These are phyloP conservation scores for Allium fistulosum DNA, from an alignment of 106 monocot species.

Conservation along the genomic window DNA sequence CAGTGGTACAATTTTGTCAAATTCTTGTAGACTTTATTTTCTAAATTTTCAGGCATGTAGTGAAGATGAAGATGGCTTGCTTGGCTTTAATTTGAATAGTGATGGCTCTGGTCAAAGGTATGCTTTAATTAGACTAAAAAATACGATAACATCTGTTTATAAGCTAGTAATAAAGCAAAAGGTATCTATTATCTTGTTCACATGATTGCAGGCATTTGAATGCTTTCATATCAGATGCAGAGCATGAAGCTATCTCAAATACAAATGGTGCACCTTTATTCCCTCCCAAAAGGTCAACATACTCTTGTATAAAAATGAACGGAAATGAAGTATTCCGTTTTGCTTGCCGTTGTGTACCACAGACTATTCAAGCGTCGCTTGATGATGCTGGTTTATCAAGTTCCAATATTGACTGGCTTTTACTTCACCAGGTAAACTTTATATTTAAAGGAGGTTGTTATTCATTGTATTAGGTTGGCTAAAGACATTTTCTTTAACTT, in stretches of 20 bases:
- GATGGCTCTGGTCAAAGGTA: conserved; percentile 76
- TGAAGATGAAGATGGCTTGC: conserved; percentile 67
- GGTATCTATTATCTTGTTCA: not conserved
- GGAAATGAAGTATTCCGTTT: conserved; percentile 99
- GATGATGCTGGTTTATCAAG: conserved; percentile 53
- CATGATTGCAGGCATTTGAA: conserved; percentile 57
- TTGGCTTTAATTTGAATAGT: conserved; percentile 39
- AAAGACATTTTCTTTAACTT: not conserved
- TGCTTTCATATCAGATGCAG: conserved; percentile 20
- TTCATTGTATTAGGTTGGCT: not conserved
- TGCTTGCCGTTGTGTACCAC: conserved; percentile 77
- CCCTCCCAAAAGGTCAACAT: conserved; percentile 55
- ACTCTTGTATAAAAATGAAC: conserved; percentile 87
- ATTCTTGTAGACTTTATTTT: not conserved
- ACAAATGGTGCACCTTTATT: conserved; percentile 51
- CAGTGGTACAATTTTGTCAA: not conserved
- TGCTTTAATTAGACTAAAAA: too few relatives aligned
- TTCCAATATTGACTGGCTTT: conserved; percentile 78
- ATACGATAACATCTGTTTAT: too few relatives aligned
- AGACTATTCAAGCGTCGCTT: conserved; percentile 52
- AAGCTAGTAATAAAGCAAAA: too few relatives aligned
- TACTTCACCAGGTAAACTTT: conserved; percentile 78
- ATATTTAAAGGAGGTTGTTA: not conserved
- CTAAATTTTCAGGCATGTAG: conserved; percentile 39
- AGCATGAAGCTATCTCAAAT: conserved; percentile 18